Base-by-base conservation (phyloP, 2,329 filamentous ascomycete genomes). In the Fusarium denticulatum region DNA sequence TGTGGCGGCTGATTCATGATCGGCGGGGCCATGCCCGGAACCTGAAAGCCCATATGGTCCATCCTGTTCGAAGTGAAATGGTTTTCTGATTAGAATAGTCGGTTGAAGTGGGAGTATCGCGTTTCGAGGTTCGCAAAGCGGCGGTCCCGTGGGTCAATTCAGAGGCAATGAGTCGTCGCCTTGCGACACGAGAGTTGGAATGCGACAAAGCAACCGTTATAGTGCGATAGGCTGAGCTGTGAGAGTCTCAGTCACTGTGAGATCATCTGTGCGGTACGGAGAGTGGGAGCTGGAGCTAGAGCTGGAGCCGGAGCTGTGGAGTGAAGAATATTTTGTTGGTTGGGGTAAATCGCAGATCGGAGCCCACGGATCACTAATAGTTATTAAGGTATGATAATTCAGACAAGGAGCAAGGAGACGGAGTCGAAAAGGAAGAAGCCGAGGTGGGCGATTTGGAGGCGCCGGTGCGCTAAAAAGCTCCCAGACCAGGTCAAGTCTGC, bases 1-100 rank as follows among this genome's bases (percentile, higher is more conserved):
- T 93, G 91, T 36, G 91, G 90, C 69, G 91, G 89, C 74, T 90
- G 90, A 80, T 90, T 89, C 84, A 92, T 88, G 77, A 93, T 83
- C 62, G 88, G 86, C 74, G 88, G 88, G 75, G 86, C 84, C 83
- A 89, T 88, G 73, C 84, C 82, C 64, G 88, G 87, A 81, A 91
- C 88, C 77, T 89, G 88, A 78, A 90, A 91, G 79, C 84, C 83
- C 78, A 89, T 86, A 71, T 85, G 87, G 75, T 89, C 80, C 81
- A 82, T 82, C 65, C 64, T 72, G 64, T 53, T 52, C n/a, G 40
- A 45, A 26, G 39, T 22, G 32, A 26, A 32, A 47, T 37, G 40
- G 55, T 32, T 45, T 22, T 46, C 55, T 34, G 39, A 16, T 42
- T 26, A 55, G 37, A 65, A 20, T 26, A 39, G 34, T 57, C 28